phyloP scores from a whole-genome alignment of 2,329 filamentous ascomycete genomes.

The Penicillium sp. region DNA sequence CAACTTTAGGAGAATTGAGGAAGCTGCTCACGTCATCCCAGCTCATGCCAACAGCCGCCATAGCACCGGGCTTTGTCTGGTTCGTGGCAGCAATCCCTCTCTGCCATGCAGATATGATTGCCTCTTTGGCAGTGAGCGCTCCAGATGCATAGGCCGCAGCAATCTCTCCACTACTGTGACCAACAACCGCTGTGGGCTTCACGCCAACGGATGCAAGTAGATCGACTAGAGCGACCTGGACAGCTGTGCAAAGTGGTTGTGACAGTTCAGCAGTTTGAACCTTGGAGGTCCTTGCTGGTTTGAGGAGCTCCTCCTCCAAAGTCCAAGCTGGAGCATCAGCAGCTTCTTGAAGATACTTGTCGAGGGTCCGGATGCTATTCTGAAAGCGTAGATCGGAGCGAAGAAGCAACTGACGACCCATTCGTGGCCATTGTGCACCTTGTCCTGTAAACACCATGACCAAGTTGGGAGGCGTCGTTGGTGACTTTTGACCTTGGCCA shows the following conservation, averaged over 20 bases:
- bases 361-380: not conserved
- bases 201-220: conserved; percentile 9
- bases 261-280: conserved; percentile 2
- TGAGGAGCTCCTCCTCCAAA: conserved; percentile 14
- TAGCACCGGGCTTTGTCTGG: conserved; percentile 9
- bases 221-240: conserved; percentile 24
- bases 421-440: conserved; percentile 23
- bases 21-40: conserved; percentile 5
- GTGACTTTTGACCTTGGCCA: not conserved
- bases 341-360: not conserved
- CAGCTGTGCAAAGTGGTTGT: conserved; percentile 23
- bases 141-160: conserved; percentile 24
- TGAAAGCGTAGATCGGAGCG: conserved; percentile 1
- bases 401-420: conserved; percentile 16
- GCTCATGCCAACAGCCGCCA: conserved; percentile 19
- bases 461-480: not conserved
- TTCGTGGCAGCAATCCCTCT: conserved; percentile 14
- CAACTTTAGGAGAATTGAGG: conserved; percentile 5
- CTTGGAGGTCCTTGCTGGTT: not conserved
- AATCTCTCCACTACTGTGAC: conserved; percentile 27
- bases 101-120: conserved; percentile 22
- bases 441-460: conserved; percentile 25
- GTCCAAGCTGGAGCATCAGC: conserved; percentile 13
- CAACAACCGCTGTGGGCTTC: conserved; percentile 16
- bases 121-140: conserved; percentile 6